Conservation (phyloP, 805 yeast species). For the Pichia manshurica region DNA sequence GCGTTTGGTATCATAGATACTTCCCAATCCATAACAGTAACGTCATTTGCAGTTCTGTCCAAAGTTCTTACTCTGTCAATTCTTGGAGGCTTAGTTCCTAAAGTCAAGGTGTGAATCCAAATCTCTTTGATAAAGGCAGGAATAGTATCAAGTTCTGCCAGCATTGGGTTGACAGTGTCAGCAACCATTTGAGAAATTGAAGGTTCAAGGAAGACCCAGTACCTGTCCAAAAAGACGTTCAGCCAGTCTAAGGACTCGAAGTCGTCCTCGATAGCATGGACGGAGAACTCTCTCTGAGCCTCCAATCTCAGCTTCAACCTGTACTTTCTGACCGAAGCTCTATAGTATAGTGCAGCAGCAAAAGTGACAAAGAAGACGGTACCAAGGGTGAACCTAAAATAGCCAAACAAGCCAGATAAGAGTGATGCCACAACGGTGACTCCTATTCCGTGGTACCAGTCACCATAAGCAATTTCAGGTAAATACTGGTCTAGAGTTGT, state of each 20-base stretch:
- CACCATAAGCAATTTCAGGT: conserved; percentile 78
- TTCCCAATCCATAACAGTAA: conserved; percentile 97
- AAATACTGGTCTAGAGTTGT: conserved; percentile 71
- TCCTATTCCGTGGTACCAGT: conserved; percentile 93
- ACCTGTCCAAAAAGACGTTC: conserved; percentile 80
- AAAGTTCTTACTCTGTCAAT: conserved; percentile 85
- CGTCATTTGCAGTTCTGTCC: conserved; percentile 83
- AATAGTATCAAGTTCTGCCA: conserved; percentile 61
- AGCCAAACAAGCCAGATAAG: conserved; percentile 74
- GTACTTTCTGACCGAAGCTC: conserved; percentile 78
- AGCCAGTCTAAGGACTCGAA: conserved; percentile 95
- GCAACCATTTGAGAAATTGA: conserved; percentile 78
- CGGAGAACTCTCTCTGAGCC: conserved; percentile 80
- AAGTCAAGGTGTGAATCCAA: conserved; percentile 83
- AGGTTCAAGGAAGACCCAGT: conserved; percentile 91
- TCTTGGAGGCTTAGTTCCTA: conserved; percentile 95
- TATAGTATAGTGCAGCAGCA: conserved; percentile 60
- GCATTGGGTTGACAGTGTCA: conserved; percentile 75
- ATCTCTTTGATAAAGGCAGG: conserved; percentile 81
- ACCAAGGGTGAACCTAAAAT: conserved; percentile 69
- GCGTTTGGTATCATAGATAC: conserved; percentile 91
- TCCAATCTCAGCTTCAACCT: conserved; percentile 69
- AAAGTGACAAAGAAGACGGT: conserved; percentile 72
- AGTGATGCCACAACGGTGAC: conserved; percentile 61
- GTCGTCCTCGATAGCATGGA: conserved; percentile 77